Evolutionary conservation across 805 yeast genomes (phyloP), one percentile per base, ranked within the genome.

Genomic region (Candida tallmaniae): DNA sequence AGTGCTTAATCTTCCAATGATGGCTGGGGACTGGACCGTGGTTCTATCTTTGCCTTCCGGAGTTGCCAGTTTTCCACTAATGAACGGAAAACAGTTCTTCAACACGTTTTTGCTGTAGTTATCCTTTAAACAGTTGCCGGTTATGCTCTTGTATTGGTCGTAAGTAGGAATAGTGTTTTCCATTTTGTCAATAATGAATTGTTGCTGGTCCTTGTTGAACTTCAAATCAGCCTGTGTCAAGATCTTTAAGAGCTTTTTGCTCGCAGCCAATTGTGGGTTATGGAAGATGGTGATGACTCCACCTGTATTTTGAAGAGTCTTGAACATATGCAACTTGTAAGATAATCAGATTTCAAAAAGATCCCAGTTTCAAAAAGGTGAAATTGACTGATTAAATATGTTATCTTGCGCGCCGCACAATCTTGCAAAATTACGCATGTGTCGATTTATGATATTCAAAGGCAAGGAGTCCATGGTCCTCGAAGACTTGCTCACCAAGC

Each of bases 401-500:
- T n/a, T n/a, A n/a, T n/a, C n/a, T n/a, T n/a, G n/a, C n/a, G n/a
- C n/a, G n/a, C n/a, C n/a, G n/a, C n/a, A n/a, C n/a, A n/a, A n/a
- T n/a, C n/a, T n/a, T n/a, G n/a, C 23, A 7, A 20, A 10, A 20
- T 20, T 20, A 20, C 23, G 16, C n/a, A 90, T 90, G 98, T 90
- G 98, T 55, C 71, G 98, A 31, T 90, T 90, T 52, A 70, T 93
- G 58, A 89, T 93, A 12, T 90, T 82, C 63, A 87, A 89, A 44
- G 95, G 97, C 18, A 79, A 82, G 30, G 96, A 93, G 46, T 84
- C 95, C 3, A 85, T 90, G 52, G 74, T 83, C 28, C 70, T 93
- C 23, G 84, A 95, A 10, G 89, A 90, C 52, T 68, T 93, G 18
- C 69, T 93, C 31, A 93, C 98, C 3, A 75, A 87, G 38, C 98